These are phyloP conservation scores for Rhodotorula graminis DNA, from an alignment of 768 basidiomycete species.

Conservation along the genomic window DNA sequence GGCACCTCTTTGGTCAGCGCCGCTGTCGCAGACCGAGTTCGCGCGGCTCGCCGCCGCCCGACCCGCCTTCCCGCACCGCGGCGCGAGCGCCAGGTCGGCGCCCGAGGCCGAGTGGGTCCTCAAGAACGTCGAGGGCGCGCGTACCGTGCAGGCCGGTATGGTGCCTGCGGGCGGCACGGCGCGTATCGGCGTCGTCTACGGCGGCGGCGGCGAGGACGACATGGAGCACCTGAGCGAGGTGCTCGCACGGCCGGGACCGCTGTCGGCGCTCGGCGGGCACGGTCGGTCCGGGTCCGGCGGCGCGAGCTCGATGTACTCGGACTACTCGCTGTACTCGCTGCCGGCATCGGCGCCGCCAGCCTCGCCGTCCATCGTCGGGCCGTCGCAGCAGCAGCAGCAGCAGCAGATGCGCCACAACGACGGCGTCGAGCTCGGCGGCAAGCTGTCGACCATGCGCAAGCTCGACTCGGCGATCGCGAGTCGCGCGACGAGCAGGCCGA, in stretches of 20 bases:
- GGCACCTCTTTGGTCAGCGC: background rate
- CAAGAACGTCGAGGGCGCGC: constrained; percentile 1
- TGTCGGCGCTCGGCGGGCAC: background rate
- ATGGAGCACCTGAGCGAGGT: background rate
- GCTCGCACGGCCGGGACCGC: constrained; percentile 3
- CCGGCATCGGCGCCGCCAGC: background rate
- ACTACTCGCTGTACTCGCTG: constrained; percentile 30
- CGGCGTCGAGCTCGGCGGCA: background rate
- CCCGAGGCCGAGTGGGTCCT: background rate
- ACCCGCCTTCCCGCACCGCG: constrained; percentile 12
- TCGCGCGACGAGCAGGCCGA: background rate
- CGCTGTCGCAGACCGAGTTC: constrained; percentile 7
- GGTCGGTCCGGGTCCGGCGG: background rate
- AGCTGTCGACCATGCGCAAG: constrained; percentile 9
- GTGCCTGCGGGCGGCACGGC: background rate
- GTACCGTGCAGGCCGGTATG: background rate
- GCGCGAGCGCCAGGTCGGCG: background rate
- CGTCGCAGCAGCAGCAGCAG: background rate
- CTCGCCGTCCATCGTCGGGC: background rate
- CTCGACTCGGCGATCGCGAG: background rate
- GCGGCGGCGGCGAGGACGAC: background rate
- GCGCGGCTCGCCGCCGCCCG: constrained; percentile 3
- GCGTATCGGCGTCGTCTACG: background rate
- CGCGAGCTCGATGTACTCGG: constrained; percentile 13
- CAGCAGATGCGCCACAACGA: background rate